These are phyloP conservation scores for Fusarium secorum DNA, from an alignment of 2,329 filamentous ascomycete genomes.

Conservation along the genomic window DNA sequence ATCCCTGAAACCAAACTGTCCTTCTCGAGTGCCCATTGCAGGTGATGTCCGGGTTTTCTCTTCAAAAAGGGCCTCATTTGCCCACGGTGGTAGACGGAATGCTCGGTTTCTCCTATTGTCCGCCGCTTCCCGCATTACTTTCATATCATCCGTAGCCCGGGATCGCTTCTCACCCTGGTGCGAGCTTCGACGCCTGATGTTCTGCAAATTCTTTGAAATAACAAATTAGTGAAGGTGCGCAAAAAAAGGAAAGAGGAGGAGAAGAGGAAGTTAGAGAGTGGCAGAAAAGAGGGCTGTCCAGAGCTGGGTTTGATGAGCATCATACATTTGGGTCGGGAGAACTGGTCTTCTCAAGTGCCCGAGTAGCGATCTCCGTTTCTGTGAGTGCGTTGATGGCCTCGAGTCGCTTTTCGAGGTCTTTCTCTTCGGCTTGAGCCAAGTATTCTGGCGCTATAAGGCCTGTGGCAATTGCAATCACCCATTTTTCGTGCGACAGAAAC, in stretches of 20 bases:
- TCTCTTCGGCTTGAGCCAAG: slow-evolving; percentile 41
- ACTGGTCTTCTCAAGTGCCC: slow-evolving; percentile 29
- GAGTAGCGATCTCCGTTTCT: slow-evolving; percentile 38
- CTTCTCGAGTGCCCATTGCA: slow-evolving; percentile 7
- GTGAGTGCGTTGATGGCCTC: slow-evolving; percentile 39
- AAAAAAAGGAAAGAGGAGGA: background rate
- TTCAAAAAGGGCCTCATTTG: slow-evolving; percentile 42
- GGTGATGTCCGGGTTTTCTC: slow-evolving; percentile 23
- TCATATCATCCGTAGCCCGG: slow-evolving; percentile 42
- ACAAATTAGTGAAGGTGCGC: slow-evolving; percentile 16
- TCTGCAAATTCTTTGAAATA: slow-evolving; percentile 45
- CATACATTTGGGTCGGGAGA: slow-evolving; percentile 47
- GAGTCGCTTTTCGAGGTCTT: slow-evolving; percentile 41
- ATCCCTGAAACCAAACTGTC: background rate
- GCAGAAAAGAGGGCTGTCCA: background rate
- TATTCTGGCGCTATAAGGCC: slow-evolving; percentile 40
- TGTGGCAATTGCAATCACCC: slow-evolving; percentile 44
- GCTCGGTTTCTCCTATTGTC: slow-evolving; percentile 41
- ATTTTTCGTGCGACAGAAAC: slow-evolving; percentile 41
- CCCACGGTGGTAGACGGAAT: slow-evolving; percentile 45
- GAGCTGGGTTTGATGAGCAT: background rate
- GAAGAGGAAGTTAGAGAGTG: background rate
- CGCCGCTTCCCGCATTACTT: slow-evolving; percentile 47
- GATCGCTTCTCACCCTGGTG: slow-evolving; percentile 12
- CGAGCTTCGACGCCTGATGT: slow-evolving; percentile 38